Conservation (phyloP, 2,329 filamentous ascomycete species). For the Chaetothyriales sp. region DNA sequence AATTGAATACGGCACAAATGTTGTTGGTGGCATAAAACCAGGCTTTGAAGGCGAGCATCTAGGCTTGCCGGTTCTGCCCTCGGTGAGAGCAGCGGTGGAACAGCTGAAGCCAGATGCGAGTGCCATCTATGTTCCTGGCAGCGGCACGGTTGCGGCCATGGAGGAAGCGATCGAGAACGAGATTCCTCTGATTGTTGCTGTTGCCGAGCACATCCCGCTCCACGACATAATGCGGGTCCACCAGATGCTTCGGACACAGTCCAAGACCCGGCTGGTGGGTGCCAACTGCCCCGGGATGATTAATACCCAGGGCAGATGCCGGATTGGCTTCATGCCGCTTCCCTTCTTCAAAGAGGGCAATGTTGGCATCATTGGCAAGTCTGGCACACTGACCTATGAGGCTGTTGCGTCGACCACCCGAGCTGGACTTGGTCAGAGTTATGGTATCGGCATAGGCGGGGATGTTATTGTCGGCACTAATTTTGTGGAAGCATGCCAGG, state of each 20-base stretch:
- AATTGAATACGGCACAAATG: constrained; percentile 61
- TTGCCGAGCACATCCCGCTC: constrained; percentile 65
- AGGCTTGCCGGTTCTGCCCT: constrained; percentile 55
- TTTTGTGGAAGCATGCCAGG: constrained; percentile 52
- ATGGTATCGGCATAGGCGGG: constrained; percentile 64
- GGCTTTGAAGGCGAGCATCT: constrained; percentile 56
- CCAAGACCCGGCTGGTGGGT: constrained; percentile 56
- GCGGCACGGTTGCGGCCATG: constrained; percentile 56
- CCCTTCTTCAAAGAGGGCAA: constrained; percentile 54
- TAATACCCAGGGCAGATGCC: constrained; percentile 53
- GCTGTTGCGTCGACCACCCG: constrained; percentile 59
- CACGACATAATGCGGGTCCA: constrained; percentile 64
- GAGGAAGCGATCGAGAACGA: constrained; percentile 68
- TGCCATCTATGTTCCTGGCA: constrained; percentile 65
- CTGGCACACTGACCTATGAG: constrained; percentile 66
- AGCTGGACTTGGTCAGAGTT: constrained; percentile 60
- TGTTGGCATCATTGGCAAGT: constrained; percentile 65
- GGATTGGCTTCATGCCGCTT: constrained; percentile 62
- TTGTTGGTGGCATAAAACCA: constrained; percentile 64
- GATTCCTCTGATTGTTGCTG: constrained; percentile 60
- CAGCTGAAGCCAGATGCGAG: constrained; percentile 60
- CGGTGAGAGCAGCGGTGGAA: constrained; percentile 53
- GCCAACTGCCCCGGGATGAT: constrained; percentile 75
- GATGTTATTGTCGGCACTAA: constrained; percentile 61
- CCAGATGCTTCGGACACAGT: constrained; percentile 55